Evolutionary conservation across 257 asterid genomes (phyloP), one percentile per base, ranked within the genome.

Genomic region (Marsdenia floribunda): DNA sequence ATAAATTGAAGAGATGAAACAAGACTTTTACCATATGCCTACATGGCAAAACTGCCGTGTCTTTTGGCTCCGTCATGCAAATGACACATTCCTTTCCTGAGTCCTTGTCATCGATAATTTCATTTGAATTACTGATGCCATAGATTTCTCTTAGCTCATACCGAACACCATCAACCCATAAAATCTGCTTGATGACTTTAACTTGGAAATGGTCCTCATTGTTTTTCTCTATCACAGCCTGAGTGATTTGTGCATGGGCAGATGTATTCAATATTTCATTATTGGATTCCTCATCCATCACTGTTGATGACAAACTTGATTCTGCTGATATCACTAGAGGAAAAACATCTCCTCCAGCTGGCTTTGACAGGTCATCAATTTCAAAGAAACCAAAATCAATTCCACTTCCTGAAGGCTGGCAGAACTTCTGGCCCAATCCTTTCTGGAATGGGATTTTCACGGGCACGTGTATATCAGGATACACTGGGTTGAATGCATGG

Each of bases 381-480:
- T 83, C 96, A 70, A 93, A 92, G 85, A 91, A 93, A 65, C 96
- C 98, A 3, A 93, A 83, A 85, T 90, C 97, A 50, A 91, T 85
- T 26, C 98, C 97, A 47, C 93, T 90, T 84, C 97, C 95, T n/a
- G 96, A 84, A 72, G 96, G 91, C 89, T 91, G 98, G 85, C 80
- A 78, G 72, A 93, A 91, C 77, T 89, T 88, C 87, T 93, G 98
- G 67, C 90, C 88, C 68, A 85, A 80, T 73, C 97, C 98, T 85
- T 89, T 89, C 73, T 76, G 83, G 76, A 93, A 93, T 37, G 95
- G 90, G 42, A 90, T 73, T 84, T 82, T 85, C 63, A 87, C 90
- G 15, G 97, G 96, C 82, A 75, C 81, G 54, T 78, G 7, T 14
- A 88, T 83, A 78, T 91, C 98, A 3, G 98, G 90, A 86, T 87